phyloP scores from a whole-genome alignment of 371 early-diverging fungal species.

The Mucor velutinosus region DNA sequence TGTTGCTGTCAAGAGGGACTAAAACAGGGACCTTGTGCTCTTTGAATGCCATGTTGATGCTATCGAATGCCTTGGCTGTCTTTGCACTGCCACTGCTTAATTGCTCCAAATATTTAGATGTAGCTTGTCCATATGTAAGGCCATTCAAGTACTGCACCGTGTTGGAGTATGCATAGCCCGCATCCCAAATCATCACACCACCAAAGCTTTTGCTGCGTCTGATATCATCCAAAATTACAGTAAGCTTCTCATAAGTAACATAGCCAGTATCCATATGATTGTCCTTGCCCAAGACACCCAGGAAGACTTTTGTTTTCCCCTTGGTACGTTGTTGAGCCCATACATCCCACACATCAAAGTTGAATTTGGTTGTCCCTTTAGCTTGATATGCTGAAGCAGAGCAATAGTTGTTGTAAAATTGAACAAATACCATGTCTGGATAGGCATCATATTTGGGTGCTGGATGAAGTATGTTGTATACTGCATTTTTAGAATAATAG shows the following conservation, averaged over 20 bases:
- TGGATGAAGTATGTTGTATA: slow-evolving; percentile 47
- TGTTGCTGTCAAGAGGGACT: slow-evolving; percentile 10
- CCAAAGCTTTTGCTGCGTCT: slow-evolving; percentile 50
- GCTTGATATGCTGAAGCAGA: slow-evolving; percentile 35
- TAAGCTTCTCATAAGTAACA: slow-evolving; percentile 40
- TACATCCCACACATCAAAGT: slow-evolving; percentile 60
- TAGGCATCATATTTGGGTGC: slow-evolving; percentile 32
- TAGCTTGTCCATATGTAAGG: slow-evolving; percentile 32
- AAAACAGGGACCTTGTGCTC: slow-evolving; percentile 13
- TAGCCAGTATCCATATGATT: slow-evolving; percentile 60
- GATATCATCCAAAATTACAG: slow-evolving; percentile 41
- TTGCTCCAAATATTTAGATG: slow-evolving; percentile 23
- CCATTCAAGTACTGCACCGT: slow-evolving; percentile 23
- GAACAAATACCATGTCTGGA: slow-evolving; percentile 68
- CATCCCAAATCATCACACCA: slow-evolving; percentile 76
- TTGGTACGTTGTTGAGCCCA: slow-evolving; percentile 38
- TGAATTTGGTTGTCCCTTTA: slow-evolving; percentile 42
- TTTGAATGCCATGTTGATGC: slow-evolving; percentile 5
- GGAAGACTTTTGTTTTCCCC: slow-evolving; percentile 41
- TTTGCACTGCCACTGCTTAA: neutral
- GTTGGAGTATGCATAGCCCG: slow-evolving; percentile 45
- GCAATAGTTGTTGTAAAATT: slow-evolving; percentile 78
- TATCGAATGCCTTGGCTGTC: slow-evolving; percentile 13
- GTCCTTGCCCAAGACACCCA: slow-evolving; percentile 60
- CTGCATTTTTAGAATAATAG: slow-evolving; percentile 46